Base-by-base conservation (phyloP, 140 eudicot species). In the Ambrosia hybrid region DNA sequence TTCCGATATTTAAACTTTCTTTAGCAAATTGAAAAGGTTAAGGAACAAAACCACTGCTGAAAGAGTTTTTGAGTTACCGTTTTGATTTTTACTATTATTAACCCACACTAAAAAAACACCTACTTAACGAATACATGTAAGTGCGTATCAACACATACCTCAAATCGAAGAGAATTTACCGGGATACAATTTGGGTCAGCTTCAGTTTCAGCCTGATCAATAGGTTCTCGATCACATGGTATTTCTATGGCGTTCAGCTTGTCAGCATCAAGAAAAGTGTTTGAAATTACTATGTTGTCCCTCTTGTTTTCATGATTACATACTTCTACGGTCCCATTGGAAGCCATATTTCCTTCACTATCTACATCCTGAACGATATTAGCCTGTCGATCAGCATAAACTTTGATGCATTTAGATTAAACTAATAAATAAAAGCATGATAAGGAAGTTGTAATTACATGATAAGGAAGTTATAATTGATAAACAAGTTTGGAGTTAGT, bases 81-180 rank as follows among this genome's bases (percentile, higher is more conserved):
- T 21, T 21, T 21, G 30, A 21, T 21, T 61, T 61, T 34, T 33
- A 34, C 67, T 9, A 34, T 33, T 61, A 61, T 5, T 61, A 34
- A 4, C 67, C 8, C 48, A 34, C 48, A 45, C 51, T 38, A n/a
- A 2, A 39, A 64, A 64, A 64, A n/a, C 12, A 37, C 2, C 9
- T 46, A 43, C 4, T 10, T 3, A 17, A 43, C 6, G 4, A n/a
- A 46, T 39, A n/a, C 45, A 71, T 41, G 67, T 30, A 41, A 17
- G 30, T 76, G 68, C 33, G 39, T 26, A 45, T 39, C 3, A 13
- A 51, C 30, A 15, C 41, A 69, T 80, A 91, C 99, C 97, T 89
- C 97, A 73, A 95, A 95, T 12, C 97, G 95, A 13, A 95, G 96
- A 73, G 81, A 73, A 74, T 65, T 80, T 17, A 75, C 55, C 67